phyloP scores from a whole-genome alignment of 176 grass and related monocot species.

The Carex littledalei region DNA sequence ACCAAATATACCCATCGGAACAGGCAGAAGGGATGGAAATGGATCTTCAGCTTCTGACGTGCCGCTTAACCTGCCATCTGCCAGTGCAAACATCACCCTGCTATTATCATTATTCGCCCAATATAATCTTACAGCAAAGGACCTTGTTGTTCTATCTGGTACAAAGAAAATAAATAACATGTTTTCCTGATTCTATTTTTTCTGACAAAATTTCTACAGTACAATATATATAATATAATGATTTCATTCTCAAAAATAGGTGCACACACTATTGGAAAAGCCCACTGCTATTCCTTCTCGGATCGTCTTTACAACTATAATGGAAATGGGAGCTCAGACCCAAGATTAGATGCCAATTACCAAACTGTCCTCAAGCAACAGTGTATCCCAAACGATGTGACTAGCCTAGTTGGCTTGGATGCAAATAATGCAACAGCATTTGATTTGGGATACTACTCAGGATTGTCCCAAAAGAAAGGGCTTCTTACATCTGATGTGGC shows the following conservation, averaged over 20 bases:
- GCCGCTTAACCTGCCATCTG: slow-evolving; percentile 13
- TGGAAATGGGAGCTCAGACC: slow-evolving; percentile 13
- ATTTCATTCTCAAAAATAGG: slow-evolving; percentile 1
- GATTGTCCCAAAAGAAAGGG: slow-evolving; percentile 9
- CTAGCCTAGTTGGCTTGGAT: slow-evolving; percentile 7
- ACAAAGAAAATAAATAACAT: neutral
- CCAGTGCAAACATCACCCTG: slow-evolving; percentile 31
- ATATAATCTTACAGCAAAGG: slow-evolving; percentile 55
- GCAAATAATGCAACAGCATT: slow-evolving; percentile 9
- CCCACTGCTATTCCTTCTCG: slow-evolving; percentile 22
- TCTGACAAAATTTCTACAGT: neutral
- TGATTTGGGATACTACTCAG: slow-evolving; percentile 20
- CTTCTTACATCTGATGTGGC: slow-evolving; percentile 6
- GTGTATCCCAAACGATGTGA: neutral
- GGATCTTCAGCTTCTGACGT: slow-evolving; percentile 41
- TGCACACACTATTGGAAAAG: slow-evolving; percentile 24
- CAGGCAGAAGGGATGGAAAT: slow-evolving; percentile 47
- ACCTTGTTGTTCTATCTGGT: slow-evolving; percentile 59
- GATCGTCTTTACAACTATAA: slow-evolving; percentile 21
- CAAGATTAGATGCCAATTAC: slow-evolving; percentile 12
- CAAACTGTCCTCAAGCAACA: neutral
- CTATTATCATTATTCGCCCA: slow-evolving; percentile 39
- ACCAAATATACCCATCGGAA: slow-evolving; percentile 29
- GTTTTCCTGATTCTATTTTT: neutral
- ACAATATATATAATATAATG: neutral